Evolutionary conservation across 495 filamentous ascomycete genomes (phyloP).

Genomic region (Neurospora discreta): DNA sequence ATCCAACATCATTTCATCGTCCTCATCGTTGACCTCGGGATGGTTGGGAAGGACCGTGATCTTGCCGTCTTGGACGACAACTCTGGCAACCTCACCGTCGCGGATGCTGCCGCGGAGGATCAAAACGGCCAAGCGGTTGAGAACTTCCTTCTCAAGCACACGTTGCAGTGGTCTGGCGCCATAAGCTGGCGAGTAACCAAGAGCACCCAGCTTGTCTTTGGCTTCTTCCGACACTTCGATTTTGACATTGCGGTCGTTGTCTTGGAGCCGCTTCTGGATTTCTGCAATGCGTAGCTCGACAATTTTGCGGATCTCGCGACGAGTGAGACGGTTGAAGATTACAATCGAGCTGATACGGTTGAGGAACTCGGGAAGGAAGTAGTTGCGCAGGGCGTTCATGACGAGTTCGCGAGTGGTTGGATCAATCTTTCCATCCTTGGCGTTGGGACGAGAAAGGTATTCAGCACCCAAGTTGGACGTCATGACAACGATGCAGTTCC

Average conservation of each 20-base stretch:
- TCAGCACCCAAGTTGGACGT: conserved; percentile 95
- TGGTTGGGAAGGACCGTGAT: conserved; percentile 80
- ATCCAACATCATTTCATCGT: conserved; percentile 52
- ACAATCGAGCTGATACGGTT: conserved; percentile 92
- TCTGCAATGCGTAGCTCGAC: conserved; percentile 83
- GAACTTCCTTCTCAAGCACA: conserved; percentile 90
- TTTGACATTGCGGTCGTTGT: conserved; percentile 69
- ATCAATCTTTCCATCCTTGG: conserved; percentile 76
- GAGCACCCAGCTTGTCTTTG: conserved; percentile 77
- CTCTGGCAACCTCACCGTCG: conserved; percentile 73
- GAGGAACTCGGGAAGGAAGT: conserved; percentile 96
- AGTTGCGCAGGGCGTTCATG: conserved; percentile 76
- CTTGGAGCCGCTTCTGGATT: conserved; percentile 75
- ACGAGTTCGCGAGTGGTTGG: conserved; percentile 78
- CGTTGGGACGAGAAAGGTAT: conserved; percentile 68
- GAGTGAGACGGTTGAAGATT: conserved; percentile 95
- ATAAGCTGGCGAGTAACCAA: conserved; percentile 89
- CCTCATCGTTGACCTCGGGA: conserved; percentile 44
- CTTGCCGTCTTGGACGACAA: conserved; percentile 61
- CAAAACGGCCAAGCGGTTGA: conserved; percentile 83
- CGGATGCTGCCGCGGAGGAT: conserved; percentile 74
- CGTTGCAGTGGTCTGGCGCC: conserved; percentile 80
- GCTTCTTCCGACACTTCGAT: conserved; percentile 71
- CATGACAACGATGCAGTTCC: conserved; percentile 98
- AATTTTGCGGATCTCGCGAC: conserved; percentile 82